phyloP scores from a whole-genome alignment of 768 basidiomycete species.

The Plicaturopsis crispa region DNA sequence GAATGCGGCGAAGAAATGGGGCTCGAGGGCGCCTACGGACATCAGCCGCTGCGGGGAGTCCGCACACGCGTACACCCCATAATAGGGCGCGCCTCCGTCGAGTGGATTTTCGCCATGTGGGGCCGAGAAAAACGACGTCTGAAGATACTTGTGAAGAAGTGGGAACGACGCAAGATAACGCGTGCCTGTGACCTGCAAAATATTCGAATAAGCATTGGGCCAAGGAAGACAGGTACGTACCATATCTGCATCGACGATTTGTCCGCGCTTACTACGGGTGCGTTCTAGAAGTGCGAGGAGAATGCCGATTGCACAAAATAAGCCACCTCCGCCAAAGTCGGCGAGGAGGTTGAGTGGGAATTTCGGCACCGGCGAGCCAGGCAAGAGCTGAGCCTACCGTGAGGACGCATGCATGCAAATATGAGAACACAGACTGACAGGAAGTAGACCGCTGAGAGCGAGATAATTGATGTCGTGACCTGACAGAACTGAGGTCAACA shows the following conservation, averaged over 20 bases:
- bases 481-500: slow-evolving; percentile 14
- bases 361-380: slow-evolving; percentile 58
- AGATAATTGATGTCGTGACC: slow-evolving; percentile 86
- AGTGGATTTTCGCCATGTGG: slow-evolving; percentile 52
- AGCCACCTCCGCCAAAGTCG: slow-evolving; percentile 79
- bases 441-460: slow-evolving; percentile 67
- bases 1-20: slow-evolving; percentile 61
- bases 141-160: slow-evolving; percentile 36
- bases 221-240: slow-evolving; percentile 25
- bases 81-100: slow-evolving; percentile 77
- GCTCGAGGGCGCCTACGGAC: slow-evolving; percentile 71
- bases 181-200: slow-evolving; percentile 64
- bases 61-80: slow-evolving; percentile 63
- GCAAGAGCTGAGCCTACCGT: neutral
- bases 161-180: slow-evolving; percentile 74
- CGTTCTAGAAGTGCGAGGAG: slow-evolving; percentile 71
- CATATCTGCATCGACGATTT: slow-evolving; percentile 74
- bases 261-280: slow-evolving; percentile 55
- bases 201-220: neutral
- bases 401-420: neutral
- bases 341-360: slow-evolving; percentile 74
- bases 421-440: slow-evolving; percentile 34
- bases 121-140: slow-evolving; percentile 27
- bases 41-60: slow-evolving; percentile 64
- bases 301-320: slow-evolving; percentile 65